These are phyloP conservation scores for Sporothrix luriei DNA, from an alignment of 2,329 filamentous ascomycete genomes.

Conservation along the genomic window DNA sequence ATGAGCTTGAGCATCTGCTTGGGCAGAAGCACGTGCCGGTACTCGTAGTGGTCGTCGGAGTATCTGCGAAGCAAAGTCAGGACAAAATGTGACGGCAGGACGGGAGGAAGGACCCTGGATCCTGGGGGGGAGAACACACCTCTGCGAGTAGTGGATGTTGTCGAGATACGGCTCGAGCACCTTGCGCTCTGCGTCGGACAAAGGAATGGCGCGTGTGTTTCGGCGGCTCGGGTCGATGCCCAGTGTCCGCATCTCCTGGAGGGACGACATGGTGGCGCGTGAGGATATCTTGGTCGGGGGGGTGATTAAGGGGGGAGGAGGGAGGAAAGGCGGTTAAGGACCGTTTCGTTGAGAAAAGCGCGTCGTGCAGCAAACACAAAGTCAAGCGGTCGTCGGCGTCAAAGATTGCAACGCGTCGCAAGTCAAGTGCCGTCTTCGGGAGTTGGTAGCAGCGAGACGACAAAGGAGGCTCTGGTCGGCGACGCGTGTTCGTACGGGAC, in stretches of 20 bases:
- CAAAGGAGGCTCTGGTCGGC: not conserved
- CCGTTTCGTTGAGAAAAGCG: not conserved
- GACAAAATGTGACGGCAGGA: not conserved
- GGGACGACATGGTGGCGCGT: slow-evolving; percentile 32
- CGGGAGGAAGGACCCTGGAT: slow-evolving; percentile 66
- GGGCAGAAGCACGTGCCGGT: slow-evolving; percentile 94
- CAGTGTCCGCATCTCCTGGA: slow-evolving; percentile 40
- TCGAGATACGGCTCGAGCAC: slow-evolving; percentile 90
- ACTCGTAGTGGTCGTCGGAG: slow-evolving; percentile 89
- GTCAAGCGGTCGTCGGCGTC: not conserved
- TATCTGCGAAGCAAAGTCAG: slow-evolving; percentile 62
- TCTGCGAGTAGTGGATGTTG: slow-evolving; percentile 83
- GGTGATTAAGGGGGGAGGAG: not conserved
- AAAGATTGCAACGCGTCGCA: slow-evolving; percentile 2
- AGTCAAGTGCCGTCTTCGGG: not conserved
- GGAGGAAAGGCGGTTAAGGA: not conserved
- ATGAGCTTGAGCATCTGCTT: slow-evolving; percentile 99
- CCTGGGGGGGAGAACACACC: slow-evolving; percentile 21
- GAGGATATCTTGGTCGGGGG: too few species aligned
- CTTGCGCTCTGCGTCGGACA: slow-evolving; percentile 79
- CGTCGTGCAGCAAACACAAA: not conserved
- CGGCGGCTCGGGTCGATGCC: slow-evolving; percentile 82
- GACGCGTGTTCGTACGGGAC: not conserved
- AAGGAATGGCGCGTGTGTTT: slow-evolving; percentile 79
- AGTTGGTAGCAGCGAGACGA: not conserved